Base-by-base conservation (phyloP, 2,329 filamentous ascomycete species). In the Pochonia chlamydosporia region DNA sequence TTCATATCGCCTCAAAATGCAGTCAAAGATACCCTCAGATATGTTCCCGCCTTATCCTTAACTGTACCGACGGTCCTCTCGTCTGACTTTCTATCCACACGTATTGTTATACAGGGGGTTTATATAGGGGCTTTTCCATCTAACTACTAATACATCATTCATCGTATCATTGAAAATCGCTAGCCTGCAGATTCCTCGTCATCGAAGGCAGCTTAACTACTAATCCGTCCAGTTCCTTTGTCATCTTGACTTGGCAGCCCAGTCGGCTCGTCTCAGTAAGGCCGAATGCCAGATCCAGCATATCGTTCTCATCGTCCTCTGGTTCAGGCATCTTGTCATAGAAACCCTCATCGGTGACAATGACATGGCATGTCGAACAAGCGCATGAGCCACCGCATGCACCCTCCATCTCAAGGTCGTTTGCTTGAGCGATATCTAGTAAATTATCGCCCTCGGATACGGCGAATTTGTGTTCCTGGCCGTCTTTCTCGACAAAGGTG, bases 371-470 rank as follows among this genome's bases (percentile, higher is more conserved):
- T 5, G 90, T 96, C 48, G 87, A 93, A 71, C 90, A 96, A 46
- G 90, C 90, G 68, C 90, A 96, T 28, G 88, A 93, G 20, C 90
- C 93, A 56, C 93, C 93, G 62, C 93, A 99, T 11, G 93, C 93
- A 52, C 93, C 91, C 74, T 99, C 93, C 92, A 99, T 97, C 67
- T 99, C 93, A 36, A 99, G 74, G 62, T 97, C 92, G 67, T 97
- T 81, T 40, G 87, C 89, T 65, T 96, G 92, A 20, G 92, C 93
- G 61, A 99, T 92, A 61, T 97, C 92, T 46, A 99, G 77, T 46
- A 99, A 74, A 66, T 99, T 99, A 68, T 96, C 90, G 43, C 93
- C 93, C 58, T 87, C 82, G 13, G 81, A 75, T 8, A 96, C 92
- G 50, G 85, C 82, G 59, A 96, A 81, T 51, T 85, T 88, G 65